These are phyloP conservation scores for Brassica balearica DNA, from an alignment of 441 rosid genomes.

Conservation along the genomic window DNA sequence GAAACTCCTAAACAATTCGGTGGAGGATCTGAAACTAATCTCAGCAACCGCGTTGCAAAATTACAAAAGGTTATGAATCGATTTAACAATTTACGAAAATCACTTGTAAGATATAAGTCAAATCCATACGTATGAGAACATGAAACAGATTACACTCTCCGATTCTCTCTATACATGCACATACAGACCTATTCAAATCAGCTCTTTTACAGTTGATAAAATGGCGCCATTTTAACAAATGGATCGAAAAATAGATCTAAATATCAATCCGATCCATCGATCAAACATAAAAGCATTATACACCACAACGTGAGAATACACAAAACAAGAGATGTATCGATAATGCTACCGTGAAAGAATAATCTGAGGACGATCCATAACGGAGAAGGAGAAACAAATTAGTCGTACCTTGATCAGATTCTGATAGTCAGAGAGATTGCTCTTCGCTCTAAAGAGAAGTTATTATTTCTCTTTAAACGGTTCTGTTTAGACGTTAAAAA, in stretches of 20 bases:
- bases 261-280: slow-evolving; percentile 24
- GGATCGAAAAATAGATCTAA: slow-evolving; percentile 15
- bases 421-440: background rate
- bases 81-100: background rate
- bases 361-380: background rate
- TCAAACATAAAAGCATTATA: slow-evolving; percentile 18
- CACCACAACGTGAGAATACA: slow-evolving; percentile 17
- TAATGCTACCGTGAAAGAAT: background rate
- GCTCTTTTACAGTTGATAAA: slow-evolving; percentile 6
- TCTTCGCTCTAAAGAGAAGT: background rate
- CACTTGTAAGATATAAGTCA: background rate
- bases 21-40: background rate
- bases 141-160: background rate
- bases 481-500: background rate
- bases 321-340: background rate
- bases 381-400: background rate
- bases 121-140: background rate
- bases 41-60: slow-evolving; percentile 4
- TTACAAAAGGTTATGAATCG: background rate
- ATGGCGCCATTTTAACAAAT: background rate
- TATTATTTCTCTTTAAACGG: slow-evolving; percentile 1
- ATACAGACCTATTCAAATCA: slow-evolving; percentile 1
- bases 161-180: slow-evolving; percentile 9
- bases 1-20: background rate
- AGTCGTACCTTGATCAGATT: slow-evolving; percentile 1